Base-by-base conservation (phyloP, 2,329 filamentous ascomycete genomes). In the Trichocomaceae sp. region DNA sequence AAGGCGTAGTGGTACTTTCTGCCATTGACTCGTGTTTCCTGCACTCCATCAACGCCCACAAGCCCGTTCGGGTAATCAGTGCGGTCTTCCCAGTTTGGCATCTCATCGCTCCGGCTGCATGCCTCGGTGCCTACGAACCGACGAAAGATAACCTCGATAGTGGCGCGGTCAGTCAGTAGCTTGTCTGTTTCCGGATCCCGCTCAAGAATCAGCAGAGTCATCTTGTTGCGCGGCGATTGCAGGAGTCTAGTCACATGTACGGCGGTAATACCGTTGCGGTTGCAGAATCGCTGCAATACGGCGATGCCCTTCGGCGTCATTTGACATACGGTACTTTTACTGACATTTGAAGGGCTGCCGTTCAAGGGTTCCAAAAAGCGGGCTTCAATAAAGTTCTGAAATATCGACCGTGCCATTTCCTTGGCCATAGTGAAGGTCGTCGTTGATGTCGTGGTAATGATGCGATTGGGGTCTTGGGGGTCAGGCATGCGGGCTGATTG, bases 391-490 rank as follows among this genome's bases (percentile, higher is more conserved):
- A 97, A 97, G 42, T 91, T 85, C 69, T 95, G 88, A 71, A 92
- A 96, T 58, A 97, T 92, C 4, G 90, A 93, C 55, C 91, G 83
- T 44, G 93, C 92, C 93, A 99, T 97, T 69, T 97, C 92, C 73
- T 91, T 95, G 46, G 92, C 92, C 92, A 99, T 99, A 58, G 92
- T 96, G 69, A 97, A 97, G 1, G 93, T 99, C 0, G 92, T 99
- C 0, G 92, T 97, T 0, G 93, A 97, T 0, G 93, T 99, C 0
- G 92, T 99, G 1, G 93, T 97, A 44, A 99, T 92, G 63, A 97
- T 96, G 61, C 92, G 84, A 19, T 89, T 91, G 0, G 91, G 88
- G 65, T 97, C 92, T 73, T 96, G 96, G 23, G 93, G 92, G 66
- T 97, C 93, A 1, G 93, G 92, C 91, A 97, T 97, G 59, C 93